phyloP scores from a whole-genome alignment of 495 filamentous ascomycete species.

The Hypoxylon trugodes region DNA sequence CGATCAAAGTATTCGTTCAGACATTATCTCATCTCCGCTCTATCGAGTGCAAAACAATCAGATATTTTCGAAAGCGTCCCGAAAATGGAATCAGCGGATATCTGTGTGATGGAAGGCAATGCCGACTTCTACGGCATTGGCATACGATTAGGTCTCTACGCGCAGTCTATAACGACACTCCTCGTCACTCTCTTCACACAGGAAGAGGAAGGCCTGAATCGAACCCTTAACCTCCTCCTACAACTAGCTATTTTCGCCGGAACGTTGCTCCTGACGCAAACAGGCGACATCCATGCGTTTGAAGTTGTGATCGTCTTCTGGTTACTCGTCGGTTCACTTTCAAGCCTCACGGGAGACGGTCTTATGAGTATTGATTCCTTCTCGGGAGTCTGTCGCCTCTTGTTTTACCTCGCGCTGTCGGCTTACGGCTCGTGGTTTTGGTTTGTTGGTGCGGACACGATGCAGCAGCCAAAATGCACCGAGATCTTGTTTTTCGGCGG shows the following conservation, averaged over 20 bases:
- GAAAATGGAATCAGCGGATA: neutral
- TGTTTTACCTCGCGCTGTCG: constrained; percentile 31
- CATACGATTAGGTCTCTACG: constrained; percentile 34
- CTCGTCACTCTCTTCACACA: constrained; percentile 29
- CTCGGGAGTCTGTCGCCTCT: constrained; percentile 12
- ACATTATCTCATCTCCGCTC: too few relatives aligned
- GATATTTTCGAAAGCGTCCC: neutral
- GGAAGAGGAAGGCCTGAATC: constrained; percentile 26
- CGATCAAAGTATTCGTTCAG: too few relatives aligned
- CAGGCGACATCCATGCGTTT: constrained; percentile 12
- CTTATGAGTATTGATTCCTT: constrained; percentile 12
- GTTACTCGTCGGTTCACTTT: constrained; percentile 27
- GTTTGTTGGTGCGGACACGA: constrained; percentile 18
- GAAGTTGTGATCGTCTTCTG: constrained; percentile 29
- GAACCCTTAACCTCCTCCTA: constrained; percentile 27
- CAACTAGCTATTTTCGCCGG: constrained; percentile 32
- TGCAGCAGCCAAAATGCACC: constrained; percentile 4
- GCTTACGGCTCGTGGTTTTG: constrained; percentile 38
- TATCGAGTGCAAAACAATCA: too few relatives aligned
- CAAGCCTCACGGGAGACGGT: constrained; percentile 20
- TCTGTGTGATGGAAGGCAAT: constrained; percentile 19
- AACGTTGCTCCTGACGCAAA: constrained; percentile 11
- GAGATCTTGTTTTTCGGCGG: constrained; percentile 26
- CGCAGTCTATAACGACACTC: constrained; percentile 29
- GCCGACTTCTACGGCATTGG: constrained; percentile 32